Evolutionary conservation across 345 rosid genomes (phyloP).

Genomic region (Eutrema heterophyllum): DNA sequence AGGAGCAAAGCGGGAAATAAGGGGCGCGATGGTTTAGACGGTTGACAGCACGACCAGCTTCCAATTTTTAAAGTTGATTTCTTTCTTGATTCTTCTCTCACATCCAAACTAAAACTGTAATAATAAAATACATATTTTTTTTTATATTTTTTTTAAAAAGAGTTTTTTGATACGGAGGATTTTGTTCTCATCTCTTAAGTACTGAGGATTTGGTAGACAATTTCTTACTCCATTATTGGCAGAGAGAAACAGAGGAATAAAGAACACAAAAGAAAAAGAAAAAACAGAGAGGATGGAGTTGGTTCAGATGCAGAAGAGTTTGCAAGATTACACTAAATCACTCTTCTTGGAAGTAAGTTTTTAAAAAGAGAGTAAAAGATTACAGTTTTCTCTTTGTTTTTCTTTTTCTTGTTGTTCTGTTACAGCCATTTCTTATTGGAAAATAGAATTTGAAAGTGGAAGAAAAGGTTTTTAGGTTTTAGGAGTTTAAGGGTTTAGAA

Average conservation of each 20-base stretch:
- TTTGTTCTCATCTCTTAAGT: constrained; percentile 18
- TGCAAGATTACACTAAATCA: constrained; percentile 67
- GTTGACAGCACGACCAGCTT: constrained; percentile 27
- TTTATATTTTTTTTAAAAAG: background rate
- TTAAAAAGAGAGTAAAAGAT: too few species aligned
- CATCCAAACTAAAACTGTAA: constrained; percentile 1
- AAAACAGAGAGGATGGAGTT: constrained; percentile 47
- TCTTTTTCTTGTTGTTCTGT: too few species aligned
- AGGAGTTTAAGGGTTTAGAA: background rate
- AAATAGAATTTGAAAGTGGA: background rate
- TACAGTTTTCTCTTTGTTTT: too few species aligned
- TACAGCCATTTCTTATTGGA: too few species aligned
- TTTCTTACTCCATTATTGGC: constrained; percentile 25
- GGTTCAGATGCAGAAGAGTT: constrained; percentile 77
- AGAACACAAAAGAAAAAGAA: background rate
- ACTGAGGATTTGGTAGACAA: constrained; percentile 17
- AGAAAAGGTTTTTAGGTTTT: background rate
- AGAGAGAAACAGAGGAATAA: constrained; percentile 19
- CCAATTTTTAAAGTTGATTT: constrained; percentile 15
- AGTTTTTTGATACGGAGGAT: constrained; percentile 14
- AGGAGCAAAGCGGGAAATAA: constrained; percentile 2
- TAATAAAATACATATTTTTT: constrained; percentile 3
- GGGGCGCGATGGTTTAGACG: constrained; percentile 19
- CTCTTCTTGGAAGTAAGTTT: constrained; percentile 66
- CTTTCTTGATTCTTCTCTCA: constrained; percentile 21